phyloP scores from a whole-genome alignment of 495 filamentous ascomycete genomes.

The Acidomyces sp. region DNA sequence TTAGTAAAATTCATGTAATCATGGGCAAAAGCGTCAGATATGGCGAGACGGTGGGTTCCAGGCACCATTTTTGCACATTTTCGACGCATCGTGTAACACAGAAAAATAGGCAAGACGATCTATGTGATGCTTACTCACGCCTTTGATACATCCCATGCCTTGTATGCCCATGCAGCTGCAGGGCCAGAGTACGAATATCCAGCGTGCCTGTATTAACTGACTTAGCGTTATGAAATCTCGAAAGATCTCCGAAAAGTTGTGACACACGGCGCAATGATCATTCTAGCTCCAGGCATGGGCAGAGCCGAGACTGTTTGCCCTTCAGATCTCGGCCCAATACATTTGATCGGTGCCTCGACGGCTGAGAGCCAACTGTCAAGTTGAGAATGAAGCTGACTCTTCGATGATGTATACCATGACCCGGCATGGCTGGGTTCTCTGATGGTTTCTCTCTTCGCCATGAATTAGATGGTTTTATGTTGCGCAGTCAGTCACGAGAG shows the following conservation, averaged over 20 bases:
- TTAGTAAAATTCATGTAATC: no score
- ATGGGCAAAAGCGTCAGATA: no score
- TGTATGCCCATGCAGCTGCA: conserved; percentile 91
- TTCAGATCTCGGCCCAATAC: conserved; percentile 27
- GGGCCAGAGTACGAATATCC: conserved; percentile 92
- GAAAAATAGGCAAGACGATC: not conserved
- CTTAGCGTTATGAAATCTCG: no score
- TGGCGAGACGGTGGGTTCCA: no score
- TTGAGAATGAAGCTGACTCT: conserved; percentile 46
- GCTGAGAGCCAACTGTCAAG: conserved; percentile 67
- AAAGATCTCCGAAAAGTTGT: no score
- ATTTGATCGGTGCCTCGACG: conserved; percentile 48
- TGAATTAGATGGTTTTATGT: no score
- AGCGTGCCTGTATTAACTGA: conserved; percentile 90
- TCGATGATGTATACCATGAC: conserved; percentile 70
- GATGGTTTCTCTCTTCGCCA: no score
- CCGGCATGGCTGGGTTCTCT: conserved; percentile 59
- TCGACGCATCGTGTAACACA: no score
- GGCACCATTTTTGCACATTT: no score
- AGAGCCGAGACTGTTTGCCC: conserved; percentile 41
- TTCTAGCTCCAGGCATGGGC: conserved; percentile 63
- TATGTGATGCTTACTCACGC: conserved; percentile 38
- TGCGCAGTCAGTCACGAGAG: no score
- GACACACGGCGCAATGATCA: conserved; percentile 91
- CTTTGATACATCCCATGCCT: conserved; percentile 67